Evolutionary conservation across 371 early-diverging fungal species (phyloP).

Genomic region (Apophysomyces trapeziformis): DNA sequence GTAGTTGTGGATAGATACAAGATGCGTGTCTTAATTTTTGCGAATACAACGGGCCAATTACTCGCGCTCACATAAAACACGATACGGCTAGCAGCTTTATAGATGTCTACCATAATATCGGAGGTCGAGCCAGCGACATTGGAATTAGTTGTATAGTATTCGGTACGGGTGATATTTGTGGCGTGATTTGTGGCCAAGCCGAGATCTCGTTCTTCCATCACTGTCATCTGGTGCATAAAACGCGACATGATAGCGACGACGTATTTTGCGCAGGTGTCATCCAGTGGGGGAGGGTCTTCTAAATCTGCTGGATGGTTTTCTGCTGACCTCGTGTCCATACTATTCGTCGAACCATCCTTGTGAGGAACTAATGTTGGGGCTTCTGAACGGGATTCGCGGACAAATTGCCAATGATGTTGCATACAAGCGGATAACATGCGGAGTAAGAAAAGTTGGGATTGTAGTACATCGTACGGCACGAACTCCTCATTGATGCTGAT

Average conservation of each 20-base stretch:
- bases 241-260: conserved; percentile 66
- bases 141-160: conserved; percentile 35
- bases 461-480: conserved; percentile 64
- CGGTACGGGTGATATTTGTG: conserved; percentile 57
- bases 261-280: conserved; percentile 70
- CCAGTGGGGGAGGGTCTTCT: conserved; percentile 80
- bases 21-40: conserved; percentile 66
- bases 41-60: conserved; percentile 80
- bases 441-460: conserved; percentile 77
- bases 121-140: conserved; percentile 34
- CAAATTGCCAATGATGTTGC: conserved; percentile 73
- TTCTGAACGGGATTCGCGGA: conserved; percentile 41
- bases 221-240: conserved; percentile 64
- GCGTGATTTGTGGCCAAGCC: conserved; percentile 42
- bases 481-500: conserved; percentile 56
- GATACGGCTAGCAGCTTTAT: conserved; percentile 74
- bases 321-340: conserved; percentile 27
- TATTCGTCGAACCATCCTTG: conserved; percentile 28
- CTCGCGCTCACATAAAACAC: conserved; percentile 80
- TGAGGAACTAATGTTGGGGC: conserved; percentile 11
- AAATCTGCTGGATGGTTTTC: conserved; percentile 31
- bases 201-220: conserved; percentile 48
- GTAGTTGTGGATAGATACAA: conserved; percentile 59
- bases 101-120: conserved; percentile 67
- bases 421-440: conserved; percentile 75